These are phyloP conservation scores for Crithidia thermophila DNA, from an alignment of 208 protist species.

Conservation along the genomic window DNA sequence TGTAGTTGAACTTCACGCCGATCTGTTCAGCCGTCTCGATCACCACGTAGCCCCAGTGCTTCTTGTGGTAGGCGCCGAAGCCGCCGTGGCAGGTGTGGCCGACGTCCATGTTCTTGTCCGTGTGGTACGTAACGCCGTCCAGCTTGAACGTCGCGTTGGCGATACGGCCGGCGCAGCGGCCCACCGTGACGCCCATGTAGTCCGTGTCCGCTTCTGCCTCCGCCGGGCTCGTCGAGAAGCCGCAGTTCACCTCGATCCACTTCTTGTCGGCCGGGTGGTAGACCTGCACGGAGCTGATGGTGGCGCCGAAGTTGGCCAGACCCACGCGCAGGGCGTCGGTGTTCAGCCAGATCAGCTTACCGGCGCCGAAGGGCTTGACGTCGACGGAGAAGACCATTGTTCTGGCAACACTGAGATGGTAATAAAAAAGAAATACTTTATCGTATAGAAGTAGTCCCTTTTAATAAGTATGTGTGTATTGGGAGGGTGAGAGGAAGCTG, in stretches of 20 bases:
- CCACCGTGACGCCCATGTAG: constrained; percentile 65
- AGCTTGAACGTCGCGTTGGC: constrained; percentile 46
- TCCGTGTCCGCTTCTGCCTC: constrained; percentile 37
- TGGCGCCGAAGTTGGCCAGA: constrained; percentile 57
- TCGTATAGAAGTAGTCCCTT: no score
- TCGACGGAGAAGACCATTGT: constrained; percentile 33
- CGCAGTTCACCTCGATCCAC: constrained; percentile 63
- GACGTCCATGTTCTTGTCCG: constrained; percentile 17
- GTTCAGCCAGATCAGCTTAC: constrained; percentile 40
- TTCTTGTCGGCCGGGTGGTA: constrained; percentile 8
- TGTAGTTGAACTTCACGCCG: constrained; percentile 18
- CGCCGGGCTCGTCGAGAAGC: constrained; percentile 45
- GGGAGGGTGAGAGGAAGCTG: neutral
- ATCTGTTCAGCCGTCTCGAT: constrained; percentile 11
- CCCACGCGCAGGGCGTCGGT: constrained; percentile 36
- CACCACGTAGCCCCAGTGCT: constrained; percentile 45
- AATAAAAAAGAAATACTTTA: neutral
- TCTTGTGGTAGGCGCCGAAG: constrained; percentile 49
- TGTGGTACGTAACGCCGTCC: constrained; percentile 39
- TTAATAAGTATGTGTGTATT: no score
- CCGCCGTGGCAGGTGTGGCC: constrained; percentile 51
- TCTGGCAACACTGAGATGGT: neutral
- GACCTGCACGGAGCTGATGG: constrained; percentile 51
- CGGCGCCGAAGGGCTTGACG: constrained; percentile 41
- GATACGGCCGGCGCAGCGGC: constrained; percentile 70